These are phyloP conservation scores for Aspergillus ochraceus DNA, from an alignment of 2,329 filamentous ascomycete species.

Conservation along the genomic window DNA sequence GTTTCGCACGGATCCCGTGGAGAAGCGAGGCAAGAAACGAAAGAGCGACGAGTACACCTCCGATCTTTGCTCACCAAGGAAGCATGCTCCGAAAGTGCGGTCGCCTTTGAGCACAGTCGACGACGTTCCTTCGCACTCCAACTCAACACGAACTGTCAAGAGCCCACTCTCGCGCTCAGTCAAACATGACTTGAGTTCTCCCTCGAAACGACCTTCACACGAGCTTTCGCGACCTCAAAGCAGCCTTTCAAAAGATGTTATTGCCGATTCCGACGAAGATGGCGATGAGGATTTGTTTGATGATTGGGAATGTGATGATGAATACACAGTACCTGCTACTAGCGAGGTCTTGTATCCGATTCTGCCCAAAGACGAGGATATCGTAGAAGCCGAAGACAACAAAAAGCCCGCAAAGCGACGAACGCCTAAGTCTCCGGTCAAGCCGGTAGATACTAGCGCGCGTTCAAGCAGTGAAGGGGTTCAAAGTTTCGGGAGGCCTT, in stretches of 20 bases:
- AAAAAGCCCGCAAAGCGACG: conserved; percentile 2
- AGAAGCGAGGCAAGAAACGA: conserved; percentile 47
- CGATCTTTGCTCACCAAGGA: conserved; percentile 37
- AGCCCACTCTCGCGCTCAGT: not conserved
- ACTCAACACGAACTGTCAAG: not conserved
- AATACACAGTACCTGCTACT: conserved; percentile 21
- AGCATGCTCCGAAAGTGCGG: conserved; percentile 24
- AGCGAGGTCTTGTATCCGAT: conserved; percentile 32
- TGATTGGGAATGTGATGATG: conserved; percentile 23
- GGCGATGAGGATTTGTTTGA: conserved; percentile 24
- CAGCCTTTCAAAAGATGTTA: conserved; percentile 20
- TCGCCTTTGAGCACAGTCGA: conserved; percentile 18
- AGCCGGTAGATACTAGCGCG: conserved; percentile 2
- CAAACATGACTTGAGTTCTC: conserved; percentile 8
- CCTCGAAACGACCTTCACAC: conserved; percentile 10
- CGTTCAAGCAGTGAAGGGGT: not conserved
- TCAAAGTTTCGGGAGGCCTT: not conserved
- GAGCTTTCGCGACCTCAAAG: conserved; percentile 7
- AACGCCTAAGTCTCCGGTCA: conserved; percentile 3
- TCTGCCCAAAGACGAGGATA: conserved; percentile 24
- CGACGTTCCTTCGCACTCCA: conserved; percentile 3
- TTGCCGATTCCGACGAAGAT: conserved; percentile 40
- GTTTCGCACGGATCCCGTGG: conserved; percentile 33
- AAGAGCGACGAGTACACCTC: conserved; percentile 50
- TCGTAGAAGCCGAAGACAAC: not conserved